These are phyloP conservation scores for Eucalyptus coolabah DNA, from an alignment of 345 rosid genomes.

Conservation along the genomic window DNA sequence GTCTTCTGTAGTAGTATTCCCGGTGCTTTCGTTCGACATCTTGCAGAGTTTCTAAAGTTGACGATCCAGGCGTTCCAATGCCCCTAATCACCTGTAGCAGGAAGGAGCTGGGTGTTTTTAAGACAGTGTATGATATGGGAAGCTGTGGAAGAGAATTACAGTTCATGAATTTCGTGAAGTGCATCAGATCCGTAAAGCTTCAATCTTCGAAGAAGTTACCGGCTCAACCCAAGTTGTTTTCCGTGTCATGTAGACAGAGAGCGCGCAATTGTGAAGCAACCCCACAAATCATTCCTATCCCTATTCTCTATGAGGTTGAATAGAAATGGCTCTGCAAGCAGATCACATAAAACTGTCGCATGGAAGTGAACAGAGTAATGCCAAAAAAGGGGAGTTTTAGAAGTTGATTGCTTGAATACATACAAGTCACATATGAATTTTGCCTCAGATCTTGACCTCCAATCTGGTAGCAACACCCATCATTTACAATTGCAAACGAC, in stretches of 20 bases:
- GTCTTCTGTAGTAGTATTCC: neutral
- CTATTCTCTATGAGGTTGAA: neutral
- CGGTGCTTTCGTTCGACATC: neutral
- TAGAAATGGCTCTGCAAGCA: neutral
- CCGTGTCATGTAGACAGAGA: conserved; percentile 1
- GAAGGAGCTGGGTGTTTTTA: neutral
- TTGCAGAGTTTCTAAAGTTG: neutral
- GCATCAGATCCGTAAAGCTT: neutral
- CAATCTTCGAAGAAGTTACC: neutral
- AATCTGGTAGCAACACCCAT: conserved; percentile 33
- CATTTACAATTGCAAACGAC: conserved; percentile 36
- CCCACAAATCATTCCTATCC: neutral
- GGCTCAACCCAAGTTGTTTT: conserved; percentile 3
- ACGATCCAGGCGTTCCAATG: neutral
- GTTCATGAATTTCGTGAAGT: neutral
- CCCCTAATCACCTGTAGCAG: neutral
- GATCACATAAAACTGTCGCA: neutral
- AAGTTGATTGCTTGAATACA: neutral
- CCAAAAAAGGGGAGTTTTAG: neutral
- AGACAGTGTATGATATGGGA: neutral
- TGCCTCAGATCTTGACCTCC: conserved; percentile 35
- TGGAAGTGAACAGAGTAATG: neutral
- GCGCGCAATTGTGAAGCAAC: neutral
- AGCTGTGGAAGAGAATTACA: neutral
- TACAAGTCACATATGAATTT: neutral